phyloP scores from a whole-genome alignment of 768 basidiomycete species.

The Russula lepida region DNA sequence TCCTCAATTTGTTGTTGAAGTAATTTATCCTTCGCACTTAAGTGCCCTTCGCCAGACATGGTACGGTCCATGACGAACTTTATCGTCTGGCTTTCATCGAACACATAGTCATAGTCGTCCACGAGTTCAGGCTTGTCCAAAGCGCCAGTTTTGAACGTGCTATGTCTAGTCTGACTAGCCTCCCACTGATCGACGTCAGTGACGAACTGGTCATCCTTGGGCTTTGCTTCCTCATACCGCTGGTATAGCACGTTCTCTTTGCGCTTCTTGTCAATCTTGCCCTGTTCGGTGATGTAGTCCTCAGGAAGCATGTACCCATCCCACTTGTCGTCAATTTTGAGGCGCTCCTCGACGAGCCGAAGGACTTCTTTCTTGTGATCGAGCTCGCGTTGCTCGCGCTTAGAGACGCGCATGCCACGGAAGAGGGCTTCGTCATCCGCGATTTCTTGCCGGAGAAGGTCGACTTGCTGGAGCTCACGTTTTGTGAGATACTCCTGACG shows the following conservation, averaged over 20 bases:
- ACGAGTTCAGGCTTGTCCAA: constrained; percentile 77
- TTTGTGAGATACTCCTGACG: constrained; percentile 95
- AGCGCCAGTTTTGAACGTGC: constrained; percentile 85
- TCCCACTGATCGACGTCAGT: constrained; percentile 99
- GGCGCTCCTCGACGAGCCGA: constrained; percentile 84
- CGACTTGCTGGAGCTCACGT: constrained; percentile 92
- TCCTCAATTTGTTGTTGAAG: constrained; percentile 85
- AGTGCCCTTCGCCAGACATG: constrained; percentile 52
- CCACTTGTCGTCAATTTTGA: constrained; percentile 90
- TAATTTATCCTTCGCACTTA: constrained; percentile 80
- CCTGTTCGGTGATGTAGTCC: constrained; percentile 97
- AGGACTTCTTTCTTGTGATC: constrained; percentile 90
- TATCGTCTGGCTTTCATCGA: constrained; percentile 96
- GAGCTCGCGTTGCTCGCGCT: constrained; percentile 69
- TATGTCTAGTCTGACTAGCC: constrained; percentile 79
- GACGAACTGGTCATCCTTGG: constrained; percentile 87
- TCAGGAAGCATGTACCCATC: constrained; percentile 97
- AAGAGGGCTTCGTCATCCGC: constrained; percentile 91
- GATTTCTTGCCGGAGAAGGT: constrained; percentile 86
- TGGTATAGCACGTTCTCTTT: constrained; percentile 87
- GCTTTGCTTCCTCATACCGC: constrained; percentile 90
- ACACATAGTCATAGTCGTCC: constrained; percentile 94
- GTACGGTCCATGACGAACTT: constrained; percentile 83
- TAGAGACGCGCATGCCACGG: constrained; percentile 83
- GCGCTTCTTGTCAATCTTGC: constrained; percentile 95